Evolutionary conservation across 2,329 filamentous ascomycete genomes (phyloP).

Genomic region (Westerdykella ornata): DNA sequence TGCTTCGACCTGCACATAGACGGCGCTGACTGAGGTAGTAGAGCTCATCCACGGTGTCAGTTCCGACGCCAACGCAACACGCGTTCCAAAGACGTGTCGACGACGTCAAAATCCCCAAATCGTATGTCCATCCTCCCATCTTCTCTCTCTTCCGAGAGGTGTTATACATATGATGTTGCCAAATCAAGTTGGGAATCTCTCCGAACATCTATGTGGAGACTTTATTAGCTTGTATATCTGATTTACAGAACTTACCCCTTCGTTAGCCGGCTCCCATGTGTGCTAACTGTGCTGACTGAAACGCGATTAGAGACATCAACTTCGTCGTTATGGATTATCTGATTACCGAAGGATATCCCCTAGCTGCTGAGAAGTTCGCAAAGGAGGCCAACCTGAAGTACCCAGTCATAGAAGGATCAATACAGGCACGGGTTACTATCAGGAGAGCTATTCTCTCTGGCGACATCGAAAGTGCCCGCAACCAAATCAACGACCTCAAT

Average conservation of each 20-base stretch:
- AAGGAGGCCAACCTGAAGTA: conserved; percentile 82
- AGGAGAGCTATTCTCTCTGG: conserved; percentile 78
- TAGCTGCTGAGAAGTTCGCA: conserved; percentile 87
- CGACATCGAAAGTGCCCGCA: conserved; percentile 77
- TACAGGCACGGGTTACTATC: conserved; percentile 74
- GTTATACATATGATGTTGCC: conserved; percentile 63
- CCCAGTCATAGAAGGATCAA: conserved; percentile 63
- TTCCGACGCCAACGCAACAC: conserved; percentile 62
- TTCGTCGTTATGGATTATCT: conserved; percentile 93
- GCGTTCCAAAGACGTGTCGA: conserved; percentile 76
- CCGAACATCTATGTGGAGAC: conserved; percentile 94
- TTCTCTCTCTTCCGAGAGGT: conserved; percentile 22
- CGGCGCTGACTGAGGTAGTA: conserved; percentile 19
- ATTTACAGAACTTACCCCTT: conserved; percentile 33
- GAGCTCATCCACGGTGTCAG: conserved; percentile 66
- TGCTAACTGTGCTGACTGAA: background rate
- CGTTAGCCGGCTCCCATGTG: background rate
- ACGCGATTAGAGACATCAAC: conserved; percentile 73
- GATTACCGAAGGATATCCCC: conserved; percentile 89
- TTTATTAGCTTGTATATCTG: conserved; percentile 72
- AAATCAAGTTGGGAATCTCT: conserved; percentile 99
- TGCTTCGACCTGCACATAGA: conserved; percentile 6
- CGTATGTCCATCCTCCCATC: conserved; percentile 57
- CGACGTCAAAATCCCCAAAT: conserved; percentile 80
- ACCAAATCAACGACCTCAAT: conserved; percentile 81